Base-by-base conservation (phyloP, 495 filamentous ascomycete species). In the Cryomyces antarcticus region DNA sequence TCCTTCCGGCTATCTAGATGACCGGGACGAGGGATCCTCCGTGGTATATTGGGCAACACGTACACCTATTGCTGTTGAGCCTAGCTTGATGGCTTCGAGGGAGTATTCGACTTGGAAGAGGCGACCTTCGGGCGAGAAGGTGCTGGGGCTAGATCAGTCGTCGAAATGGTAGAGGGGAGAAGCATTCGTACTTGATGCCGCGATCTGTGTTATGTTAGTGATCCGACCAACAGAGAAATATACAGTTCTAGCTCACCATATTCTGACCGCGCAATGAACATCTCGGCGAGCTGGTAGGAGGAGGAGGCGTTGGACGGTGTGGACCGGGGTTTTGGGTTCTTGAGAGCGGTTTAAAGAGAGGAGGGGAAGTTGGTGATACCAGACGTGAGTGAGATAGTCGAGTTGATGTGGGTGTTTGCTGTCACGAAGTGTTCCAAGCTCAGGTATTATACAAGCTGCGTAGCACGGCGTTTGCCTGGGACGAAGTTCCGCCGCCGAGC, bases 41-140 rank as follows among this genome's bases (percentile, higher is more conserved):
- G 40, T 12, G 41, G 33, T 28, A 42, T 27, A 46, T 36, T 24
- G 33, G 9, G 33, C 33, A 36, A 24, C 37, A 63, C 66, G 44
- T 77, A 82, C 85, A 56, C 89, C 89, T 67, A 97, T 97, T 53
- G 89, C 89, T 47, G 89, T 97, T 44, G 82, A 89, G 55, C 89
- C 89, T 53, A 96, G 84, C 66, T 97, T 97, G 74, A 97, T 97
- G 62, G 89, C 89, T 75, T 97, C 89, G 49, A 97, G 81, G 45
- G 92, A 96, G 75, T 97, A 97, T 80, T 97, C 89, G 67, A 97
- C 89, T 72, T 97, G 89, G 76, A 97, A 97, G 62, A 97, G 80
- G 67, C 89, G 89, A 54, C 89, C 89, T 73, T 97, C 89, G 39
- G 89, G 89, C 51, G 89, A 97, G 80, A 97, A 97, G 73, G 89